phyloP scores from a whole-genome alignment of 164 flowering plant species.

The Cinnamomum chago region DNA sequence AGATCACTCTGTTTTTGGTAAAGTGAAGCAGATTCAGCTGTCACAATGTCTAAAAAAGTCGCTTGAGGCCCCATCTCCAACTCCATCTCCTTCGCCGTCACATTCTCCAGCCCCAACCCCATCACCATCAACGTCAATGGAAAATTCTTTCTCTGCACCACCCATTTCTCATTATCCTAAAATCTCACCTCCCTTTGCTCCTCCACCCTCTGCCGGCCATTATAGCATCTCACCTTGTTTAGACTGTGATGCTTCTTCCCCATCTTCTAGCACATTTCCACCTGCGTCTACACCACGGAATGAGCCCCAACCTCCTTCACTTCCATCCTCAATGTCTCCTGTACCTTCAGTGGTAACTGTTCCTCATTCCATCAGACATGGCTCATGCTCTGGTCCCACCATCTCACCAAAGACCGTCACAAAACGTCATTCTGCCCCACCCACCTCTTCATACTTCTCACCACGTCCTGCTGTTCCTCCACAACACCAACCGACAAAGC shows the following conservation, averaged over 20 bases:
- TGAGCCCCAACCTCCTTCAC: slow-evolving; percentile 12
- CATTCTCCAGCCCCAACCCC: slow-evolving; percentile 34
- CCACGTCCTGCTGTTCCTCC: slow-evolving; percentile 13
- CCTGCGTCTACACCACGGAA: slow-evolving; percentile 19
- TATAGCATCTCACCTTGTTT: slow-evolving; percentile 15
- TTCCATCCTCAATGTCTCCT: slow-evolving; percentile 29
- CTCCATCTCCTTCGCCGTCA: slow-evolving; percentile 23
- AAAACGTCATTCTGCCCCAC: slow-evolving; percentile 17
- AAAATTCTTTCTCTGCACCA: slow-evolving; percentile 21
- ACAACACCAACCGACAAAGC: slow-evolving; percentile 15
- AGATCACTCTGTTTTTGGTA: slow-evolving; percentile 64
- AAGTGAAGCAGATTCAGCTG: slow-evolving; percentile 56
- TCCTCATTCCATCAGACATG: slow-evolving; percentile 22
- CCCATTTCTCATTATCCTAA: slow-evolving; percentile 16
- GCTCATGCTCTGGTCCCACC: slow-evolving; percentile 18
- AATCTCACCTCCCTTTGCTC: slow-evolving; percentile 25
- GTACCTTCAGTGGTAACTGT: slow-evolving; percentile 20
- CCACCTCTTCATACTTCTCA: slow-evolving; percentile 16
- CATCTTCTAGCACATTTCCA: slow-evolving; percentile 12
- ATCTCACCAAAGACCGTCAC: slow-evolving; percentile 33
- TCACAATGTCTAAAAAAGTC: slow-evolving; percentile 51
- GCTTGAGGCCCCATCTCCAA: slow-evolving; percentile 32
- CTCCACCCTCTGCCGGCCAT: slow-evolving; percentile 26
- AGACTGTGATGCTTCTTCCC: slow-evolving; percentile 18
- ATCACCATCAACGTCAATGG: slow-evolving; percentile 40